Conservation (phyloP, 345 rosid species). For the Aquilaria yunnanensis region DNA sequence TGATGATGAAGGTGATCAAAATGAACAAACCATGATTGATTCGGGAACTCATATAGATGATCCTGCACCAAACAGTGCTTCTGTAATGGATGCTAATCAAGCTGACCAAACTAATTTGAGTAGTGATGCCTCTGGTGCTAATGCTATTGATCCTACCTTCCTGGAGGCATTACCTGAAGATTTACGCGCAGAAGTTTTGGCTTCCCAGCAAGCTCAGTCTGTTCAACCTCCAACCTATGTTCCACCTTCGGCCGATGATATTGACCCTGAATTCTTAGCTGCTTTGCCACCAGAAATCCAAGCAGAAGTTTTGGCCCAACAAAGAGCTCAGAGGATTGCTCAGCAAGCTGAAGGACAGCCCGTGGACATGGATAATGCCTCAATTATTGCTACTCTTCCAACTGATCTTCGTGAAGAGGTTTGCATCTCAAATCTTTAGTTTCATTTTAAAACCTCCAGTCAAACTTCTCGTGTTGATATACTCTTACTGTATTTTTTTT, state of each 20-base stretch:
- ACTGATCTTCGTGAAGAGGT: constrained; percentile 99
- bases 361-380: constrained; percentile 98
- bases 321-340: constrained; percentile 84
- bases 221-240: constrained; percentile 81
- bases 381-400: constrained; percentile 96
- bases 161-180: constrained; percentile 96
- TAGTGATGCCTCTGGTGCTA: constrained; percentile 49
- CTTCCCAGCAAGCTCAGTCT: constrained; percentile 95
- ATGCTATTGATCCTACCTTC: constrained; percentile 93
- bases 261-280: constrained; percentile 97
- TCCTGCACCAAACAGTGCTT: constrained; percentile 35
- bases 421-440: constrained; percentile 17
- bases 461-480: too few species aligned
- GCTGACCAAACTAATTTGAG: constrained; percentile 39
- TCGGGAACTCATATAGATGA: constrained; percentile 29
- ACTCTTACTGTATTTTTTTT: too few species aligned
- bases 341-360: constrained; percentile 97
- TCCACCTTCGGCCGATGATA: constrained; percentile 87
- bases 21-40: constrained; percentile 34
- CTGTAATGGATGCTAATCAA: constrained; percentile 41
- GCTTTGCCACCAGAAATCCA: constrained; percentile 99
- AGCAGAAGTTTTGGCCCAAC: constrained; percentile 98
- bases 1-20: constrained; percentile 55
- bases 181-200: constrained; percentile 87
- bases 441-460: background rate